Conservation (phyloP, 257 asterid species). For the Lycium barbarum region DNA sequence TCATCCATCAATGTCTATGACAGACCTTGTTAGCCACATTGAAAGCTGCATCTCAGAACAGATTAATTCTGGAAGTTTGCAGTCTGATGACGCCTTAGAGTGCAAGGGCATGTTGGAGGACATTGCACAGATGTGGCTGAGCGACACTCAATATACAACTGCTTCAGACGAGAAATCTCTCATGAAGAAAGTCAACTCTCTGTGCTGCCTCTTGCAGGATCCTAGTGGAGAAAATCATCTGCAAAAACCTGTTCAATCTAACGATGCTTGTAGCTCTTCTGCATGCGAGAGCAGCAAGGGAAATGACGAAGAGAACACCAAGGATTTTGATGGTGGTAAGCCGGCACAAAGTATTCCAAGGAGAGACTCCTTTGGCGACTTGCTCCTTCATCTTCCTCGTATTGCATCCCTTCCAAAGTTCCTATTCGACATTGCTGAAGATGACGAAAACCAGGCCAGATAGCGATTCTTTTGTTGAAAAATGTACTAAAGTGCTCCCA, state of each 20-base stretch:
- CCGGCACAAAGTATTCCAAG: conserved; percentile 53
- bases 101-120: conserved; percentile 65
- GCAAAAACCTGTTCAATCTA: conserved; percentile 41
- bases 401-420: conserved; percentile 68
- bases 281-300: conserved; percentile 29
- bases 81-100: conserved; percentile 60
- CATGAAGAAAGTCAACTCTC: conserved; percentile 84
- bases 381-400: conserved; percentile 74
- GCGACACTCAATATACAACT: conserved; percentile 56
- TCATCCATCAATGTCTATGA: conserved; percentile 65
- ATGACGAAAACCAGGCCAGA: conserved; percentile 45
- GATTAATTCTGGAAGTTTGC: conserved; percentile 62
- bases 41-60: conserved; percentile 69
- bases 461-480: conserved; percentile 23
- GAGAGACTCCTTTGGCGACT: conserved; percentile 69
- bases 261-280: conserved; percentile 34
- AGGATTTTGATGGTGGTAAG: conserved; percentile 36
- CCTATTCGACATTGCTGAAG: conserved; percentile 60
- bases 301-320: conserved; percentile 38
- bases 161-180: conserved; percentile 77
- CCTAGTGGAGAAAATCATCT: conserved; percentile 47
- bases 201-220: conserved; percentile 69
- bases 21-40: conserved; percentile 71
- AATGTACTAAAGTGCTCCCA: background rate
- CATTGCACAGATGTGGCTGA: conserved; percentile 50